Evolutionary conservation across 2,329 filamentous ascomycete genomes (phyloP), one percentile per base, ranked within the genome.

Genomic region (Stenocarpella maydis): DNA sequence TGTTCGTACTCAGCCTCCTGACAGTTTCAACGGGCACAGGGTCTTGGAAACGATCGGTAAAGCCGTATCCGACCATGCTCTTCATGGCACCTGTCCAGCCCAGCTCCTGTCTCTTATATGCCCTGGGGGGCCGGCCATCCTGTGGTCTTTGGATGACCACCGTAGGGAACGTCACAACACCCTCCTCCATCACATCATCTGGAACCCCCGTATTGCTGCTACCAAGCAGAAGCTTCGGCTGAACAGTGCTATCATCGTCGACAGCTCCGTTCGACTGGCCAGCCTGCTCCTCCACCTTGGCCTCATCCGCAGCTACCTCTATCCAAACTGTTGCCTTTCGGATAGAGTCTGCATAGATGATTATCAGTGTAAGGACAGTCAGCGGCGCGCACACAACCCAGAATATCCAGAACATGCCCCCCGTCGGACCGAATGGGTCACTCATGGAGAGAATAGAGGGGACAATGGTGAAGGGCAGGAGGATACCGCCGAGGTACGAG

Each of bases 271-370:
- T 19, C 4, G 58, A 24, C 58, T 61, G 58, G 26, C 58, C 58
- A 26, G 41, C 58, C 41, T 61, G 58, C 58, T 61, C 58, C 19
- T 61, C 58, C 26, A 47, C 12, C 41, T 61, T 58, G 58, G 41
- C 58, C 26, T 61, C 58, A 1, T 61, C 58, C 8, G 76, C 76
- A 1, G 77, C 76, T 9, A 82, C 79, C 71, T 85, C 83, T 37
- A 84, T 80, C 81, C 83, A 85, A 12, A 86, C 82, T 70, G 84
- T 80, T 41, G 79, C 75, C 47, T 77, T 82, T 50, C 84, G 80
- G 61, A 86, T 78, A 49, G 80, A 80, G 70, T 86, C 84, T 14
- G 83, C 80, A 72, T 86, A 84, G 67, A 86, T 84, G 65, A 85
- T 73, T 3, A 82, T 71, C 4, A 86, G 69, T 0, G 81, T 79